These are phyloP conservation scores for Penicillium angulare DNA, from an alignment of 495 filamentous ascomycete species.

Conservation along the genomic window DNA sequence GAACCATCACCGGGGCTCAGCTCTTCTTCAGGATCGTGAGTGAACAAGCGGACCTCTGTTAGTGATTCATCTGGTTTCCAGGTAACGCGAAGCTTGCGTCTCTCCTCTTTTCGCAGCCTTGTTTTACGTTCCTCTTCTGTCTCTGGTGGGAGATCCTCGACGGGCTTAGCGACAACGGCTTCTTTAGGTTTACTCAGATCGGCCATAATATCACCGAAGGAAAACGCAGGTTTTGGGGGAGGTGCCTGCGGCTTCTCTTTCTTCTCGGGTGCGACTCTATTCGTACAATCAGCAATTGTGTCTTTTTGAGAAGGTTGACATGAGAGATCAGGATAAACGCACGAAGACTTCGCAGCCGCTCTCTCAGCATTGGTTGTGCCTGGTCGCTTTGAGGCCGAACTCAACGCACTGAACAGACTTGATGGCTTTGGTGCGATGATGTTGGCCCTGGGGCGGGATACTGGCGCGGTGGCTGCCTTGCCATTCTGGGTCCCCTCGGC, in stretches of 20 bases:
- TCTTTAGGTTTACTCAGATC: conserved; percentile 66
- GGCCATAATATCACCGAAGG: conserved; percentile 60
- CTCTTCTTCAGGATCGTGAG: conserved; percentile 79
- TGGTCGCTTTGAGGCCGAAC: conserved; percentile 60
- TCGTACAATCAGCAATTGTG: conserved; percentile 13
- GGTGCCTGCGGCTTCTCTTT: conserved; percentile 37
- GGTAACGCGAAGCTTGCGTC: conserved; percentile 65
- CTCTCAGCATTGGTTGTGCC: conserved; percentile 55
- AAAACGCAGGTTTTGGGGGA: conserved; percentile 48
- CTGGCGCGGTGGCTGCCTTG: conserved; percentile 29
- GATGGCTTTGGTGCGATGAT: conserved; percentile 56
- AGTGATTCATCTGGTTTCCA: conserved; percentile 75
- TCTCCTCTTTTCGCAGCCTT: conserved; percentile 74
- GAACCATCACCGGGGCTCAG: conserved; percentile 64
- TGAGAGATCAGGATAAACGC: no score
- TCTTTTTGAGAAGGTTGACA: no score
- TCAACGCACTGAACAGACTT: conserved; percentile 56
- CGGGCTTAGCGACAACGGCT: conserved; percentile 48
- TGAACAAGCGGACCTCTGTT: conserved; percentile 69
- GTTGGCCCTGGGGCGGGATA: conserved; percentile 46
- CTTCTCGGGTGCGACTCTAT: conserved; percentile 35
- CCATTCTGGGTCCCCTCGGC: conserved; percentile 24
- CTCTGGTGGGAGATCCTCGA: conserved; percentile 60
- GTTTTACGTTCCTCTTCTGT: conserved; percentile 72
- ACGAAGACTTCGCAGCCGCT: conserved; percentile 47